These are phyloP conservation scores for Gossypium anomalum DNA, from an alignment of 345 rosid genomes.

Conservation along the genomic window DNA sequence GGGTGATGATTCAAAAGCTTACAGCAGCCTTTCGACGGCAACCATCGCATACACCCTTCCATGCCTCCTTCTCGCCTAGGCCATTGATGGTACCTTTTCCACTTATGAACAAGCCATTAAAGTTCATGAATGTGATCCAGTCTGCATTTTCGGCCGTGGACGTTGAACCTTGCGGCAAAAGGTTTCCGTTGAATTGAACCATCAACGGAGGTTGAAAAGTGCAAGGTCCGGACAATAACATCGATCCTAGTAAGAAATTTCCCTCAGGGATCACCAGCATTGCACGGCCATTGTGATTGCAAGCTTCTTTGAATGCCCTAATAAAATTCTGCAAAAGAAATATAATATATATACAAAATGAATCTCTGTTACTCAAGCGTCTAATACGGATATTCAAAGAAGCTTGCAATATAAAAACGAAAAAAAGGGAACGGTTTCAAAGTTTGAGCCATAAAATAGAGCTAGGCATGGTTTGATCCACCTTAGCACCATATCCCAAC, in stretches of 20 bases:
- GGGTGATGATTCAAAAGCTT: constrained; percentile 5
- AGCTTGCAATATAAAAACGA: too few relatives aligned
- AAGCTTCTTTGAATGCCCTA: constrained; percentile 16
- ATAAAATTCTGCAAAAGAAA: constrained; percentile 1
- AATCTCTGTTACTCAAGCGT: too few relatives aligned
- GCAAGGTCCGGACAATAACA: constrained; percentile 12
- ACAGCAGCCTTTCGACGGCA: constrained; percentile 28
- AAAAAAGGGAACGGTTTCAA: too few relatives aligned
- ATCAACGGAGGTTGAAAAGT: background rate
- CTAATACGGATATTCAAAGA: too few relatives aligned
- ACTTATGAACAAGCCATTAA: constrained; percentile 35
- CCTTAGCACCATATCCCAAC: too few relatives aligned
- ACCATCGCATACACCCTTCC: constrained; percentile 28
- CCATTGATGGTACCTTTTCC: constrained; percentile 54
- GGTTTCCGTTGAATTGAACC: background rate
- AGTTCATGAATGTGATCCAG: constrained; percentile 17
- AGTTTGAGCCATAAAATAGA: too few relatives aligned
- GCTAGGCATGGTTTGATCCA: too few relatives aligned
- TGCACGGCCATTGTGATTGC: constrained; percentile 4
- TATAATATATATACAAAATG: background rate
- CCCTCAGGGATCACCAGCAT: constrained; percentile 18
- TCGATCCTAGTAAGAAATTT: background rate
- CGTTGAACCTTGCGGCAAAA: background rate
- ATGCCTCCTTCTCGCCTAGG: constrained; percentile 33
- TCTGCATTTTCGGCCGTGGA: background rate